Evolutionary conservation across 1,284 basidiomycete species (phyloP).

Genomic region (Ganoderma boninense): DNA sequence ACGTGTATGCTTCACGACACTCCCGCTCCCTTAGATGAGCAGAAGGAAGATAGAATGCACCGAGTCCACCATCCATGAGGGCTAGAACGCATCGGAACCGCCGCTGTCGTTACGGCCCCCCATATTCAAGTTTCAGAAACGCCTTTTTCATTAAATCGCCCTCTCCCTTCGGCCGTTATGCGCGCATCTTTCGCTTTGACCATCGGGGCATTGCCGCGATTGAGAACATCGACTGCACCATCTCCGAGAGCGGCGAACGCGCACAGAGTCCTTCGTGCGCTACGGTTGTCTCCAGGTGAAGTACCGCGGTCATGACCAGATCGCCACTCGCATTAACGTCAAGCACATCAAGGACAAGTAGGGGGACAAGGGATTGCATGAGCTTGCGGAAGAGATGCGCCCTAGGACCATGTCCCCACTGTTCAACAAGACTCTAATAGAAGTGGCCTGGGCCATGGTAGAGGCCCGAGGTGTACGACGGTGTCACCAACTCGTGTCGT

Average conservation of each 20-base stretch:
- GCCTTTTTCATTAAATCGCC: constrained; percentile 11
- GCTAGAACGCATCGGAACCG: constrained; percentile 11
- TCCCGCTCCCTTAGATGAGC: no score
- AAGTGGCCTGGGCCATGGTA: constrained; percentile 27
- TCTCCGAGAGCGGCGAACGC: background rate
- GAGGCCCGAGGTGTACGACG: constrained; percentile 3
- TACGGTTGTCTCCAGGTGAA: background rate
- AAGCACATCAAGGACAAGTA: background rate
- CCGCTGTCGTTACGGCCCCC: constrained; percentile 11
- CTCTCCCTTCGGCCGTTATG: constrained; percentile 22
- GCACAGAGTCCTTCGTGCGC: constrained; percentile 12
- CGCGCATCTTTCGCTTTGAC: constrained; percentile 23
- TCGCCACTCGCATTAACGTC: constrained; percentile 6
- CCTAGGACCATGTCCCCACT: constrained; percentile 4
- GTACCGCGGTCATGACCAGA: constrained; percentile 21
- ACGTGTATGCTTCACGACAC: no score
- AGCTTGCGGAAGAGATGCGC: background rate
- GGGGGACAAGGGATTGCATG: background rate
- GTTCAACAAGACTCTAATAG: constrained; percentile 8
- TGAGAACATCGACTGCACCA: constrained; percentile 23
- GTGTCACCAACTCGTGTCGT: background rate
- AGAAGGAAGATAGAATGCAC: no score
- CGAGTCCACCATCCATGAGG: background rate
- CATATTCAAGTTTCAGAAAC: constrained; percentile 22
- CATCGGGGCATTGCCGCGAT: constrained; percentile 16